Evolutionary conservation across 2,329 filamentous ascomycete genomes (phyloP).

Genomic region (Botrytis porri): DNA sequence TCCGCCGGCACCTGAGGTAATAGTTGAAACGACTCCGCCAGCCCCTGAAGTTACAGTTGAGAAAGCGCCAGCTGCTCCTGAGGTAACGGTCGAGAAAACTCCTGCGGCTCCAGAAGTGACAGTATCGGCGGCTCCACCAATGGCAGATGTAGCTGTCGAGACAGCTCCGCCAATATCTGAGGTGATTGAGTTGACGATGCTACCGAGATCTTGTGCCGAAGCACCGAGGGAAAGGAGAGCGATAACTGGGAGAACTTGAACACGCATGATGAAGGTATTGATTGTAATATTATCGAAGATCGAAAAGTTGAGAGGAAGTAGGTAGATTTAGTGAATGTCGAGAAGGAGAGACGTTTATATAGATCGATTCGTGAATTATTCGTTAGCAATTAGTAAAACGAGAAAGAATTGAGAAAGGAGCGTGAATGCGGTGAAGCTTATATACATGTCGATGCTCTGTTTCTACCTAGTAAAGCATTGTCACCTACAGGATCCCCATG

Average conservation of each 20-base stretch:
- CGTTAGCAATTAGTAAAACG: neutral
- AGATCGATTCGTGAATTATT: neutral
- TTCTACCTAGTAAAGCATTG: neutral
- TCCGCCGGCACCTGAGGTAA: neutral
- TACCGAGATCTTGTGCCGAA: neutral
- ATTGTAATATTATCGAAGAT: neutral
- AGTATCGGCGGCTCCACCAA: neutral
- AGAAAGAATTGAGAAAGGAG: neutral
- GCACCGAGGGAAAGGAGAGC: slow-evolving; percentile 10
- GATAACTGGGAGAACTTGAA: slow-evolving; percentile 16
- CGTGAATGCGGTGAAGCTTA: neutral
- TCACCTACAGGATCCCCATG: neutral
- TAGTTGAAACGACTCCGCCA: neutral
- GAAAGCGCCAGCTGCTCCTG: neutral
- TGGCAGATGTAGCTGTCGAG: neutral
- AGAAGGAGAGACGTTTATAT: neutral
- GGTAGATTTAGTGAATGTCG: neutral
- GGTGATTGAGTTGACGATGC: neutral
- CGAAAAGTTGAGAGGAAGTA: neutral
- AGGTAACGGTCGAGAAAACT: neutral
- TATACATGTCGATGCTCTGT: neutral
- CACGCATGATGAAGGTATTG: slow-evolving; percentile 15
- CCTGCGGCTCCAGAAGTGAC: neutral
- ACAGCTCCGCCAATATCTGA: slow-evolving; percentile 15
- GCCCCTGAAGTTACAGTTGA: neutral